Conservation (phyloP, 2,329 filamentous ascomycete species). For the Curvularia verruculosa region DNA sequence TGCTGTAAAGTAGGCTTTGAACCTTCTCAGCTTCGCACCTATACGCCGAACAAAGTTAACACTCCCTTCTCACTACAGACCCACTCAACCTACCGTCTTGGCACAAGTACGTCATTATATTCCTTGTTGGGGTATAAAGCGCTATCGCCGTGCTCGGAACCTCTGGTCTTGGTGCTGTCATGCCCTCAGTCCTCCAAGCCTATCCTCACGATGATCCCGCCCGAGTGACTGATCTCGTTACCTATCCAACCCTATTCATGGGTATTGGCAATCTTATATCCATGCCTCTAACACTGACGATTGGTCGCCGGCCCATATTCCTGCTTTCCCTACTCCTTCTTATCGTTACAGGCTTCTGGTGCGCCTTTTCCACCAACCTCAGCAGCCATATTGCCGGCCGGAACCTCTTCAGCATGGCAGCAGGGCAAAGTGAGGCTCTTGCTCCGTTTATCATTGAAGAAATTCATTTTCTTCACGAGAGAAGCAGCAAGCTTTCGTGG, state of each 20-base stretch:
- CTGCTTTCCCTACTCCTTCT: not conserved
- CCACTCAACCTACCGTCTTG: not conserved
- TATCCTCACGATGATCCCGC: not conserved
- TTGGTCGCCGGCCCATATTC: not conserved
- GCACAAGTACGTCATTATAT: not conserved
- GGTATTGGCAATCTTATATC: not conserved
- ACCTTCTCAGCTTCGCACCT: not conserved
- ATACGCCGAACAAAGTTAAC: not conserved
- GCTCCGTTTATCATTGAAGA: not conserved
- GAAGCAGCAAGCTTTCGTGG: not conserved
- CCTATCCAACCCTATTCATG: not conserved
- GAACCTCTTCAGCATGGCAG: not conserved
- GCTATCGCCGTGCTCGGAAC: not conserved
- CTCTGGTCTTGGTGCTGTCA: not conserved
- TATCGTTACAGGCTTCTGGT: not conserved
- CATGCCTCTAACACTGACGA: not conserved
- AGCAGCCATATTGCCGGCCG: not conserved
- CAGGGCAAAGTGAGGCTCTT: not conserved
- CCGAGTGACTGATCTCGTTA: not conserved
- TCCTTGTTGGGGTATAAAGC: not conserved
- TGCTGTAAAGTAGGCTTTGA: not conserved
- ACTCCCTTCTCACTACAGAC: not conserved
- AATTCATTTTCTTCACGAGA: not conserved
- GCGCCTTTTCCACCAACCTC: not conserved
- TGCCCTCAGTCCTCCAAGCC: not conserved